These are phyloP conservation scores for Nitzschia sp. DNA, from an alignment of 108 stramenopile species.

Conservation along the genomic window DNA sequence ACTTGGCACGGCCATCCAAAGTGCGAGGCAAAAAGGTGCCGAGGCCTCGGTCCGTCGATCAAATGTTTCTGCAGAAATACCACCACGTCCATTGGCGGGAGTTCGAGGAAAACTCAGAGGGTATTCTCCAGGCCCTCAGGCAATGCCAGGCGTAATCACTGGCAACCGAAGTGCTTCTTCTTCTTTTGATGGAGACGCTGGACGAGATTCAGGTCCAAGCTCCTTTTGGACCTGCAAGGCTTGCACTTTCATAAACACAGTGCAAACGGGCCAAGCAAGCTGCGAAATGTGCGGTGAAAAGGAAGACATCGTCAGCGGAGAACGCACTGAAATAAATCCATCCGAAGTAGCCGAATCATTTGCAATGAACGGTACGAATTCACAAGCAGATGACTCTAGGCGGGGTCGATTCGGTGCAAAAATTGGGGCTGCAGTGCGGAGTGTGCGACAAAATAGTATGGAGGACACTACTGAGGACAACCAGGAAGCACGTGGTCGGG, in stretches of 20 bases:
- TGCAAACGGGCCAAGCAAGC: background rate
- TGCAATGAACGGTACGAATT: background rate
- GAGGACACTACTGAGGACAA: background rate
- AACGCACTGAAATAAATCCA: background rate
- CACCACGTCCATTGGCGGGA: background rate
- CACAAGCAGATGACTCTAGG: background rate
- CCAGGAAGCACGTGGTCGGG: background rate
- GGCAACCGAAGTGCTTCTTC: background rate
- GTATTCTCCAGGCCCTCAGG: background rate
- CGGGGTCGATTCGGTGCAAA: slow-evolving; percentile 8
- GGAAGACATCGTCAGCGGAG: background rate
- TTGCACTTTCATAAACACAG: slow-evolving; percentile 25
- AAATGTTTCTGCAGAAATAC: background rate
- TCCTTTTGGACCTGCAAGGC: slow-evolving; percentile 23
- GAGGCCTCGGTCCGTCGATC: slow-evolving; percentile 13
- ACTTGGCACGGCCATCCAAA: slow-evolving; percentile 43
- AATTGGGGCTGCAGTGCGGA: slow-evolving; percentile 14
- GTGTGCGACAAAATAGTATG: slow-evolving; percentile 6
- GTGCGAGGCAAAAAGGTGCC: slow-evolving; percentile 33
- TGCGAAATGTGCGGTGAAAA: slow-evolving; percentile 27
- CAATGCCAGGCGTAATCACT: background rate
- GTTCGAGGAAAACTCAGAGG: background rate
- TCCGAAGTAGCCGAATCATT: background rate
- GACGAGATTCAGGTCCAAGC: background rate
- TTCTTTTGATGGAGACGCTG: background rate